Base-by-base conservation (phyloP, 352 stramenopile genomes). In the Phytophthora pinifolia region DNA sequence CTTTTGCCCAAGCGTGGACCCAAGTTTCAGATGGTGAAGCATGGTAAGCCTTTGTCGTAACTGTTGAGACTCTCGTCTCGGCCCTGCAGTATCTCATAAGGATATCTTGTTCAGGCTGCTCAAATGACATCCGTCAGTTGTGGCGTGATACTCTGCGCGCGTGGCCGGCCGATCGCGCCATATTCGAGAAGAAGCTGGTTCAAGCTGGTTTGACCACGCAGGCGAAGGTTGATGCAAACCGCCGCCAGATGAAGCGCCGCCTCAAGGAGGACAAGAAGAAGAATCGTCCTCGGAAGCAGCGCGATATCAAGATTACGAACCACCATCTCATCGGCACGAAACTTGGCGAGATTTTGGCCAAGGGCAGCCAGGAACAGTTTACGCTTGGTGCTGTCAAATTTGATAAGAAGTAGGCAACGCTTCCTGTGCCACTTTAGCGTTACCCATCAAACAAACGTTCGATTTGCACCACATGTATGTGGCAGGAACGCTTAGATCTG, bases 281-380 rank as follows among this genome's bases (percentile, higher is more conserved):
- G 63, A 78, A 81, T 25, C 78, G 83, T 22, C 67, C 79, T 62
- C 76, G 80, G 38, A 92, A 92, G 65, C 82, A 92, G 54, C 82
- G 84, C 35, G 79, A 94, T 53, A 94, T 94, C 56, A 94, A 94
- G 67, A 92, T 94, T 45, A 90, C 82, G 7, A 94, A 94, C 68
- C 80, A 91, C 59, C 84, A 94, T 68, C 72, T 94, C 32, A 90
- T 92, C 52, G 84, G 82, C 62, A 94, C 84, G 20, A 86, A 90
- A 43, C 82, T 94, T 15, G 84, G 84, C 25, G 79, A 94, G 63
- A 78, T 92, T 46, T 67, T 94, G 37, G 78, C 84, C 13, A 90
- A 90, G 62, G 84, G 84, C 31, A 63, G 74, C 22, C 72, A 87
- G 53, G 83, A 89, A 35, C 68, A 86, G 35, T 94, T 94, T 36